phyloP scores from a whole-genome alignment of 2,329 filamentous ascomycete genomes.

The Hypoxylon sp. region DNA sequence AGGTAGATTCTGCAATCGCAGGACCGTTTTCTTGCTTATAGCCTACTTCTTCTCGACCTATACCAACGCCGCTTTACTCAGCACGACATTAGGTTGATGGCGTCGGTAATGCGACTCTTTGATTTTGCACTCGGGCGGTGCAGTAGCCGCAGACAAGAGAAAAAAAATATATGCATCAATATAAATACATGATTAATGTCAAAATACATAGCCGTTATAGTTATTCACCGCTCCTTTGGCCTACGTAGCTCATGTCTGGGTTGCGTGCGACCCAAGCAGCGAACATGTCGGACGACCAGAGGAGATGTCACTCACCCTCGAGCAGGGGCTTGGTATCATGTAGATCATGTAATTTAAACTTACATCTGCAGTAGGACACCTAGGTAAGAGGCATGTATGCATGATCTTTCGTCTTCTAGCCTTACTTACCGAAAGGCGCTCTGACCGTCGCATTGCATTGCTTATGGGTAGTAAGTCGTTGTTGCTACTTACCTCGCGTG shows the following conservation, averaged over 20 bases:
- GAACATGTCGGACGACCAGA: constrained; percentile 10
- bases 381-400: too few relatives aligned
- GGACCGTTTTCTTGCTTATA: constrained; percentile 1
- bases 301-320: constrained; percentile 6
- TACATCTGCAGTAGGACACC: too few relatives aligned
- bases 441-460: constrained; percentile 23
- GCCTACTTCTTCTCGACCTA: not conserved
- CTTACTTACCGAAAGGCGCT: constrained; percentile 24
- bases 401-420: constrained; percentile 6
- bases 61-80: too few relatives aligned
- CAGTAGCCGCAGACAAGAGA: constrained; percentile 10
- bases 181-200: constrained; percentile 21
- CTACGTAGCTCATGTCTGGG: too few relatives aligned
- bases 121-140: constrained; percentile 14
- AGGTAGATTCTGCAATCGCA: constrained; percentile 2
- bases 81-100: constrained; percentile 8
- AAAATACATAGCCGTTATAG: too few relatives aligned
- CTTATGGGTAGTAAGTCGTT: too few relatives aligned
- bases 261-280: constrained; percentile 3
- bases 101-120: constrained; percentile 5
- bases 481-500: too few relatives aligned
- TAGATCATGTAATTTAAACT: constrained; percentile 25
- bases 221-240: constrained; percentile 24
- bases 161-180: constrained; percentile 14
- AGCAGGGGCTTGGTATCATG: constrained; percentile 16